Evolutionary conservation across 306 rosid genomes (phyloP).

Genomic region (Acmispon strigosus): DNA sequence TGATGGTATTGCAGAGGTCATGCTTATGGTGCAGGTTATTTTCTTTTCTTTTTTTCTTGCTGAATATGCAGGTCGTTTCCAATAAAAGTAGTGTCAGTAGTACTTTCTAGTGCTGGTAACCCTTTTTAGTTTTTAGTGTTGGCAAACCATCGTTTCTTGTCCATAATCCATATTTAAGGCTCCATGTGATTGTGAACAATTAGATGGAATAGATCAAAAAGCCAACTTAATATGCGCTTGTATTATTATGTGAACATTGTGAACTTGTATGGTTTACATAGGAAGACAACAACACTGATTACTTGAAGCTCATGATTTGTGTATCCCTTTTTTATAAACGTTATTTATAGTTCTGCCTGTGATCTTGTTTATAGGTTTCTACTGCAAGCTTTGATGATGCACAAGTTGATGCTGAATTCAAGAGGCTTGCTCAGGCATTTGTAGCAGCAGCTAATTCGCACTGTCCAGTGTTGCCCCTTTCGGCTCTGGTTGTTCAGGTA

Average conservation of each 20-base stretch:
- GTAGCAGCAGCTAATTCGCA: conserved; percentile 49
- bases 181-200: neutral
- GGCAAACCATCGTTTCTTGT: neutral
- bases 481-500: conserved; percentile 85
- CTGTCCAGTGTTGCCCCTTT: conserved; percentile 67
- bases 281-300: neutral
- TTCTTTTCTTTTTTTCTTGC: neutral
- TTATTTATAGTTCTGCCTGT: neutral
- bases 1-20: conserved; percentile 64
- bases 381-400: conserved; percentile 55
- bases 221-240: neutral
- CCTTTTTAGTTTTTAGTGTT: too few species aligned
- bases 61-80: conserved; percentile 41
- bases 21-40: conserved; percentile 92
- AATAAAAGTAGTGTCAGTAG: neutral
- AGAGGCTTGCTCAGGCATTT: conserved; percentile 67
- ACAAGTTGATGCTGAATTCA: conserved; percentile 48
- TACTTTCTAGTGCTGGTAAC: neutral
- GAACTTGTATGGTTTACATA: conserved; percentile 6
- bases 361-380: conserved; percentile 58
- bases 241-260: neutral
- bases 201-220: neutral
- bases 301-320: neutral
- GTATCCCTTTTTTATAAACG: neutral
- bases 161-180: neutral